Base-by-base conservation (phyloP, 257 asterid genomes). In the Forsythia viridissima region DNA sequence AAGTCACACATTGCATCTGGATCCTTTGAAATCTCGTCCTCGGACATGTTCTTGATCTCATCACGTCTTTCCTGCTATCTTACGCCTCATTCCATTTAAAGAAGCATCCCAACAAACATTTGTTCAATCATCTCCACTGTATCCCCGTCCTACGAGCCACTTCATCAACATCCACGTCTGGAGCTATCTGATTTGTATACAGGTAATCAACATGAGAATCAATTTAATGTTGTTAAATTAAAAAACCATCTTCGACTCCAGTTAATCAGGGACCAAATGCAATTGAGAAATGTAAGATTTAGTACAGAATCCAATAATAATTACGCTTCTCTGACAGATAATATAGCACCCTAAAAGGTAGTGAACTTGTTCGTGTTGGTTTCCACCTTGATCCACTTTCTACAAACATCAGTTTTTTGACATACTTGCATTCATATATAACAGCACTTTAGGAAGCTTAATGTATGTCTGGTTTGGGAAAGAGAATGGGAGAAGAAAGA, bases 71-170 rank as follows among this genome's bases (percentile, higher is more conserved):
- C 97, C 97, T 24, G 97, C 95, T 75, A 93, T 91, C 89, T 88
- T 89, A 48, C 97, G 89, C 78, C 97, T 91, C 97, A 92, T 93
- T 30, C 98, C 98, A 76, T 95, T 95, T 77, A 95, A 74, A 67
- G 98, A 94, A 72, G 98, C 98, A 68, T 94, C 98, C 4, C 98
- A 88, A 72, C 98, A 94, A 70, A 95, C 97, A 66, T 95, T 95
- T 81, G 99, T 95, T 20, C 93, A 87, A 81, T 95, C 99, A 5
- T 95, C 98, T 70, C 99, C 98, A 82, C 99, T 93, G 90, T 96
- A 96, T 43, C 99, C 99, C 86, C 13, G 97, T 95, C 76, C 55
- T 79, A 6, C 97, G 96, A 73, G 99, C 98, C 39, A 96, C 98
- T 76, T 92, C 98, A 51, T 96, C 98, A 7, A 89, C 88, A 76